Percentiles rank a stretch among this genome's conserved stretches.
phyloP scores from a whole-genome alignment of 2,329 filamentous ascomycete species.

The Ophiostoma fasciatum region DNA sequence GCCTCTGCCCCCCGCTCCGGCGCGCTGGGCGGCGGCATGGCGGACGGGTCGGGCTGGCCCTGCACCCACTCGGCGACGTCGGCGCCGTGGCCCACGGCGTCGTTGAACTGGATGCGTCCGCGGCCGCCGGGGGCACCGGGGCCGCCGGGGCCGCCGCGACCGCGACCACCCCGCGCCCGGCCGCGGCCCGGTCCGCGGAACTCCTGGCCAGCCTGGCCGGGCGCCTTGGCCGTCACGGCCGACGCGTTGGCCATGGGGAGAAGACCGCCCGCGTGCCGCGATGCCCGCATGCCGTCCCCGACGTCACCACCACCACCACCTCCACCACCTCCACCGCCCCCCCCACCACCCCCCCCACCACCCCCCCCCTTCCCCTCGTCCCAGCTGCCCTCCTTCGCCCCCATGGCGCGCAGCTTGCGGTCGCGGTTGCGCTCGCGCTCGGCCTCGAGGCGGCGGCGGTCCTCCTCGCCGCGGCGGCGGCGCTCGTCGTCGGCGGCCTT shows the following conservation, averaged over 20 bases:
- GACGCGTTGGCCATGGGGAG: conserved; percentile 1
- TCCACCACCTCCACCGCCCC: no score
- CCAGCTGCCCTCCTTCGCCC: conserved; percentile 39
- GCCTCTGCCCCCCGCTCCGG: conserved; percentile 20
- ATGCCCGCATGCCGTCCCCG: conserved; percentile 10
- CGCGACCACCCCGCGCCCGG: conserved; percentile 17
- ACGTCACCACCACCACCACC: conserved; percentile 6
- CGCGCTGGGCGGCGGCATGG: conserved; percentile 14
- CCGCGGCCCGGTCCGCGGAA: conserved; percentile 20
- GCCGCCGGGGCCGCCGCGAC: conserved; percentile 20
- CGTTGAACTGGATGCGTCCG: conserved; percentile 11
- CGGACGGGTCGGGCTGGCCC: conserved; percentile 9
- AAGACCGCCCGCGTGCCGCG: conserved; percentile 7
- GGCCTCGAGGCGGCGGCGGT: conserved; percentile 37
- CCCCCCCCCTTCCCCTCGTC: conserved; percentile 43
- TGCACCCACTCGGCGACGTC: conserved; percentile 13
- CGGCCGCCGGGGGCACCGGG: conserved; percentile 15
- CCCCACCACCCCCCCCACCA: no score
- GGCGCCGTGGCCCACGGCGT: conserved; percentile 10
- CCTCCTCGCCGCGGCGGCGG: conserved; percentile 35
- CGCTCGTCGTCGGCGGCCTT: conserved; percentile 37
- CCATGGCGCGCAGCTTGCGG: conserved; percentile 45
- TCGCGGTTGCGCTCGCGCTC: conserved; percentile 46
- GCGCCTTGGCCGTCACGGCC: neutral
- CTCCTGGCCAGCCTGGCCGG: conserved; percentile 13